Base-by-base conservation (phyloP, 306 rosid species). In the Cicer bijugum region DNA sequence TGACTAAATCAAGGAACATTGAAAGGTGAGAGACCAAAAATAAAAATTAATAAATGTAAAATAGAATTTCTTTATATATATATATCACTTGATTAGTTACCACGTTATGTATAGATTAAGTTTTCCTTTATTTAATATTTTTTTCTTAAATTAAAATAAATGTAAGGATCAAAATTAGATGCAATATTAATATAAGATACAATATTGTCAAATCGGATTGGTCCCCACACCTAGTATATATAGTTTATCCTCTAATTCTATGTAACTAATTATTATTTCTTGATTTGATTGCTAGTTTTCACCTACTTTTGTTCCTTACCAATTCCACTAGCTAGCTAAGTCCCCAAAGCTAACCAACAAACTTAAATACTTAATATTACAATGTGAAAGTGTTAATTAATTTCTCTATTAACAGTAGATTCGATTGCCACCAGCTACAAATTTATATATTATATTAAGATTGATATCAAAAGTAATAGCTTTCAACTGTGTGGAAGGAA, bases 141-240 rank as follows among this genome's bases (percentile, higher is more conserved):
- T 45, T 38, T 16, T 53, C 61, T 17, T 53, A 9, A 17, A 55
- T 8, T 16, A 53, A 75, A 71, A 69, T 61, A 19, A 72, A 58
- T 1, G 2, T 12, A 56, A 60, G 39, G 33, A 38, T 4, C 39
- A 75, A 51, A 72, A 80, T 28, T 28, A 28, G 66, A 78, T 81
- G 74, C 12, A 53, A 53, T 53, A 17, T 53, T 50, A n/a, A 48
- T 50, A 17, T 17, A 28, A 19, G 4, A 51, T 71, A 76, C 60
- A 77, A 66, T 82, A 77, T 69, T 62, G 83, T 82, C 72, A 83
- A 83, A 83, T 37, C 4, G 14, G 20, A 39, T 71, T 65, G 84
- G 69, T 8, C 79, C 81, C 75, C 74, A 51, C 66, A 44, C 44
- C 2, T 78, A 7, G 69, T 8, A 10, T 20, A 50, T 14, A 8